Evolutionary conservation across 1,139 yeast species (phyloP).

Genomic region (Komagataea norvegica): DNA sequence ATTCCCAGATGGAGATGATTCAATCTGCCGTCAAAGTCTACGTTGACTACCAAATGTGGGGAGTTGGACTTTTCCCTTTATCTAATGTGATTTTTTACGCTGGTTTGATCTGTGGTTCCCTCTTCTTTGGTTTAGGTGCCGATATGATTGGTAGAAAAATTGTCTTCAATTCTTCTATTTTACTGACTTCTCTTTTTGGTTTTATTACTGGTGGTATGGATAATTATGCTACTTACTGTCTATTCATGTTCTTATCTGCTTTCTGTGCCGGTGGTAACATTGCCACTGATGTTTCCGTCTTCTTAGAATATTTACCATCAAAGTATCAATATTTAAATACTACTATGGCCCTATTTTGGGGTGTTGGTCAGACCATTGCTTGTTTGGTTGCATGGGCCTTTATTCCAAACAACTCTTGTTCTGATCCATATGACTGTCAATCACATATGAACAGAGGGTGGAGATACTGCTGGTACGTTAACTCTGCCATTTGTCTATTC

Average conservation of each 20-base stretch:
- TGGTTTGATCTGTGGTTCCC: constrained; percentile 54
- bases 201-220: constrained; percentile 49
- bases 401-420: constrained; percentile 46
- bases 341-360: constrained; percentile 58
- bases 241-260: constrained; percentile 43
- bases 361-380: constrained; percentile 56
- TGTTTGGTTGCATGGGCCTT: constrained; percentile 54
- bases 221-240: constrained; percentile 39
- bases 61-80: constrained; percentile 33
- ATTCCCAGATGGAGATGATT: constrained; percentile 44
- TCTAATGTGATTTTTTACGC: constrained; percentile 29
- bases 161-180: constrained; percentile 51
- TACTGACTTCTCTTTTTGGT: constrained; percentile 47
- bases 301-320: constrained; percentile 53
- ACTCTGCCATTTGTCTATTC: constrained; percentile 48
- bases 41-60: constrained; percentile 35
- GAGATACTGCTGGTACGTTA: constrained; percentile 53
- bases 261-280: constrained; percentile 58
- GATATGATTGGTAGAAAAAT: constrained; percentile 55
- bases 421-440: constrained; percentile 38
- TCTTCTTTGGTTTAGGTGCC: constrained; percentile 54
- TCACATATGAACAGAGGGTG: constrained; percentile 50
- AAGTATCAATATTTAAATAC: constrained; percentile 51
- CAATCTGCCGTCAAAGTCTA: constrained; percentile 39
- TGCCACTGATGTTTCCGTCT: constrained; percentile 56